Conservation (phyloP, 2,329 filamentous ascomycete species). For the Bimuria novae-zelandiae region DNA sequence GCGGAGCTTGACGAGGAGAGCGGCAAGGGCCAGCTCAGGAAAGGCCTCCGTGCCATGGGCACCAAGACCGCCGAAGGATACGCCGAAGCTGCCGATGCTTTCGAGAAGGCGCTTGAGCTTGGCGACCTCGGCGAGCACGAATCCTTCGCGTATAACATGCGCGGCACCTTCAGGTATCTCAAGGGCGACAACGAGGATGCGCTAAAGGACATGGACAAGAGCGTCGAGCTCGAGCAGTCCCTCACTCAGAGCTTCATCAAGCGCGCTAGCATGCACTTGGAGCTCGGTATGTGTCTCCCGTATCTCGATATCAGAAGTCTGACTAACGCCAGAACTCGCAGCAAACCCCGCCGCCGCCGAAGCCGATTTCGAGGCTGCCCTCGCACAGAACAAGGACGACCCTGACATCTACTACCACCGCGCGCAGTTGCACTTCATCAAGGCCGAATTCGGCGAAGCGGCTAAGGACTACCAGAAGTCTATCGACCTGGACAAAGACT, state of each 20-base stretch:
- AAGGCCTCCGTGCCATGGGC: conserved; percentile 78
- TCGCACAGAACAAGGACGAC: conserved; percentile 82
- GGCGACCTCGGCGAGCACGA: conserved; percentile 81
- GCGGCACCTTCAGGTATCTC: conserved; percentile 93
- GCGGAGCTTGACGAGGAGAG: conserved; percentile 77
- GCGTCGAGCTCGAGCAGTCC: conserved; percentile 83
- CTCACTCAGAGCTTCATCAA: conserved; percentile 99
- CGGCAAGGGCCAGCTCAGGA: conserved; percentile 83
- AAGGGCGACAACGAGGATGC: conserved; percentile 85
- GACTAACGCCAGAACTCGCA: conserved; percentile 37
- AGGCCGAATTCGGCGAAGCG: conserved; percentile 87
- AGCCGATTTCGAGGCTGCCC: conserved; percentile 83
- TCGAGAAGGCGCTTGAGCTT: conserved; percentile 84
- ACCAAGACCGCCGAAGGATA: conserved; percentile 91
- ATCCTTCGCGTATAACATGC: conserved; percentile 93
- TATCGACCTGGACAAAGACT: conserved; percentile 91
- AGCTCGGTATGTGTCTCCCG: conserved; percentile 66
- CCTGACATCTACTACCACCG: conserved; percentile 99
- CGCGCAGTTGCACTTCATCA: conserved; percentile 97
- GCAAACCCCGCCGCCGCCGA: conserved; percentile 85
- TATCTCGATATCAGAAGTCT: neutral
- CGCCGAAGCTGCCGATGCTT: conserved; percentile 81
- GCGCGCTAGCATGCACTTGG: conserved; percentile 95
- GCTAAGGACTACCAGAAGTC: conserved; percentile 99
- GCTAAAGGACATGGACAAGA: conserved; percentile 85